Conservation (phyloP, 257 asterid genomes). For the Fraxinus quadrangulata region DNA sequence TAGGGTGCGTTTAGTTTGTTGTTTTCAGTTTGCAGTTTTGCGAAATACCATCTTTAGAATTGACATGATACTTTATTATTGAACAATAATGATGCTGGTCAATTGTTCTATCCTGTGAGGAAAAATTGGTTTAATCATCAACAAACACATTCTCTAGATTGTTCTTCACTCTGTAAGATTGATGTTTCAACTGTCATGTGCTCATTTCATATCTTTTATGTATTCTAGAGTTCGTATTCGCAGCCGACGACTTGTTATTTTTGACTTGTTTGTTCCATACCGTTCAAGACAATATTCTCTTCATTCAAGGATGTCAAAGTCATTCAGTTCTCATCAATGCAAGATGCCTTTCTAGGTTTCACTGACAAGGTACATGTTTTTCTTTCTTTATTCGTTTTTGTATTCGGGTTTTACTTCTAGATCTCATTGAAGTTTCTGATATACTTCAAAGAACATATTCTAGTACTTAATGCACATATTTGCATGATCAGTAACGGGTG, state of each 20-base stretch:
- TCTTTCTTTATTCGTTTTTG: neutral
- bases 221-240: too few species aligned
- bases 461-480: neutral
- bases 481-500: slow-evolving; percentile 57
- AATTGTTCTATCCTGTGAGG: too few species aligned
- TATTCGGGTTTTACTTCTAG: neutral
- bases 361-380: slow-evolving; percentile 67
- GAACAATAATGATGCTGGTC: too few species aligned
- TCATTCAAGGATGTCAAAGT: slow-evolving; percentile 76
- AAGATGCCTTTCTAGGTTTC: slow-evolving; percentile 84
- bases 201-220: too few species aligned
- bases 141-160: neutral
- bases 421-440: neutral
- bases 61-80: too few species aligned
- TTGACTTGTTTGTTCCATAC: slow-evolving; percentile 33
- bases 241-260: neutral
- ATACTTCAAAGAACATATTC: neutral
- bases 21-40: too few species aligned
- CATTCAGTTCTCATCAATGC: slow-evolving; percentile 89
- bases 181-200: neutral
- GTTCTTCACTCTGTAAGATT: neutral
- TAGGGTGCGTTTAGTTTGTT: too few species aligned
- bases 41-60: too few species aligned
- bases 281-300: slow-evolving; percentile 75
- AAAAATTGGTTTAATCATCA: too few species aligned